Evolutionary conservation across 352 stramenopile species (phyloP).

Genomic region (Pythium chondricola): DNA sequence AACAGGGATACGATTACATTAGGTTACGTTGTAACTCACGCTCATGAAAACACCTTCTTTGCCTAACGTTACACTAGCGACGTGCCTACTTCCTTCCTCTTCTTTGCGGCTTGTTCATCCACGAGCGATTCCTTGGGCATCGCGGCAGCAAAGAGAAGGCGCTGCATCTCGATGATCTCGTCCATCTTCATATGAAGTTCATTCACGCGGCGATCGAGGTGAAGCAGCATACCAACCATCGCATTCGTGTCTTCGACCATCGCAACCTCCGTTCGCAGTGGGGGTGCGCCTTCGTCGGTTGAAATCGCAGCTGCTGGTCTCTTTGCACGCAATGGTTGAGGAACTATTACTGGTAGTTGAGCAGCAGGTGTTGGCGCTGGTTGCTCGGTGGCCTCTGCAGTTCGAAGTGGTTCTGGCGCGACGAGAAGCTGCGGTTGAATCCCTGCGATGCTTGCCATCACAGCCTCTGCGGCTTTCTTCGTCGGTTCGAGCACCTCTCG

Average conservation of each 20-base stretch:
- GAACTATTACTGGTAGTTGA: not conserved
- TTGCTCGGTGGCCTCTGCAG: not conserved
- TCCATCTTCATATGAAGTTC: constrained; percentile 71
- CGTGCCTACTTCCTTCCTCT: constrained; percentile 17
- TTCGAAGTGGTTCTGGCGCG: not conserved
- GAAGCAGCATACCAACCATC: constrained; percentile 40
- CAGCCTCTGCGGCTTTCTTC: constrained; percentile 14
- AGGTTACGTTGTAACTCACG: too few species aligned
- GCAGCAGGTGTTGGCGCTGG: too few species aligned
- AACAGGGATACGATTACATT: constrained; percentile 4
- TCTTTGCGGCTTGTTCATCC: constrained; percentile 20
- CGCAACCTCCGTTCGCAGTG: not conserved
- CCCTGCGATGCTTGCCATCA: constrained; percentile 2
- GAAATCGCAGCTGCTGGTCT: constrained; percentile 16
- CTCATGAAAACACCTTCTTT: too few species aligned
- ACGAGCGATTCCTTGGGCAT: constrained; percentile 26
- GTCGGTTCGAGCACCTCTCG: constrained; percentile 13
- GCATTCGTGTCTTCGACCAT: constrained; percentile 13
- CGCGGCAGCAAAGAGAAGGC: constrained; percentile 55
- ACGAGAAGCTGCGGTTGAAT: too few species aligned
- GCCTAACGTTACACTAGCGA: too few species aligned
- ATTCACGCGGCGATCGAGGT: constrained; percentile 69
- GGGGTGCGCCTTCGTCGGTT: not conserved
- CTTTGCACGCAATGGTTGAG: constrained; percentile 11
- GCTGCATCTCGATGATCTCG: constrained; percentile 71